These are phyloP conservation scores for Gossypium rotundifolium DNA, from an alignment of 345 rosid species.

Conservation along the genomic window DNA sequence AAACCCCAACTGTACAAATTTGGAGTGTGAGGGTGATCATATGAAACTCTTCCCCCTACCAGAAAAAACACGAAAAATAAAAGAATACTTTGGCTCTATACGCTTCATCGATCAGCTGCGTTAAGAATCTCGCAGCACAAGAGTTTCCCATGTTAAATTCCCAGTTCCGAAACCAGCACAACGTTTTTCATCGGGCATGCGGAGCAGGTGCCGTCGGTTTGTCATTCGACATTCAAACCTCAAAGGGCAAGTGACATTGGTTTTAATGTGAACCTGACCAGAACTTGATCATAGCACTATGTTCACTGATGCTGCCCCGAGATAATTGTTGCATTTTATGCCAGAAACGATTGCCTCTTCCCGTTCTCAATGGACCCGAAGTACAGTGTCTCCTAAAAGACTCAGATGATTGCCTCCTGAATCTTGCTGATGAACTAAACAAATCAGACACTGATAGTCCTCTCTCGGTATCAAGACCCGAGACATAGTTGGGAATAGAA, in stretches of 20 bases:
- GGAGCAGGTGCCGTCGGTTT: not conserved
- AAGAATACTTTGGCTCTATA: not conserved
- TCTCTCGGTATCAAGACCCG: conserved; percentile 56
- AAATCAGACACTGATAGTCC: conserved; percentile 49
- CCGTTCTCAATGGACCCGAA: conserved; percentile 62
- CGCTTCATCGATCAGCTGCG: not conserved
- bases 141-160: conserved; percentile 1
- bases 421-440: conserved; percentile 37
- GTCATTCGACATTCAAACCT: not conserved
- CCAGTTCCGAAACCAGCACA: not conserved
- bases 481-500: conserved; percentile 38
- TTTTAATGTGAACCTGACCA: conserved; percentile 59
- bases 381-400: conserved; percentile 57
- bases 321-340: conserved; percentile 54
- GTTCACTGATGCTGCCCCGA: conserved; percentile 68
- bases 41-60: not conserved
- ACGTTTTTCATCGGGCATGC: not conserved
- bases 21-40: not conserved
- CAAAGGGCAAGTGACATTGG: not conserved
- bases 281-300: conserved; percentile 33
- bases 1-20: not conserved
- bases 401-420: conserved; percentile 31
- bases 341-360: conserved; percentile 53
- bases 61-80: not conserved
- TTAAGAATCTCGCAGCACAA: not conserved